Base-by-base conservation (phyloP, 1,284 basidiomycete species). In the Ceratobasidium sp. region DNA sequence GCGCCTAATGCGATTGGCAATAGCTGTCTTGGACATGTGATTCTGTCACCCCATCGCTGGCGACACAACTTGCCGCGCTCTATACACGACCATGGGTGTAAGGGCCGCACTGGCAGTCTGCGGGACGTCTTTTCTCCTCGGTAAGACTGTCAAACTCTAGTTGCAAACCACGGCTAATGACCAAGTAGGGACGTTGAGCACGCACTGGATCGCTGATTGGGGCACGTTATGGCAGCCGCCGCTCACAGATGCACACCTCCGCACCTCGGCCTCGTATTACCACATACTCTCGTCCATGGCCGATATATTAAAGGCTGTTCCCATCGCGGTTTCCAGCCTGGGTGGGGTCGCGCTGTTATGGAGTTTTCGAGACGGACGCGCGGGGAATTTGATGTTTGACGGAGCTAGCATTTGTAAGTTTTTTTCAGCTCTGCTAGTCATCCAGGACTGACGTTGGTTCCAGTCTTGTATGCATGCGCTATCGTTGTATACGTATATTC, bases 181-280 rank as follows among this genome's bases (percentile, higher is more conserved):
- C 43, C 43, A 2, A 29, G 56, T 82, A 94, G 93, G 93, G 69
- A 86, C 91, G 67, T 86, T 95, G 5, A 94, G 94, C 82, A 94
- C 92, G 25, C 91, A 95, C 82, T 95, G 93, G 93, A 94, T 93
- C 79, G 93, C 93, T 43, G 93, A 95, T 85, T 93, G 92, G 9
- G 85, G 93, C 71, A 94, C 93, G 44, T 86, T 95, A 56, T 95
- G 93, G 93, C 93, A 93, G 84, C 89, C 91, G 13, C 92, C 92
- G 66, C 87, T 92, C 79, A 92, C 92, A 11, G 92, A 94, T 80
- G 89, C 90, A 77, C 89, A 92, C 80, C 87, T 95, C 15, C 93
- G 92, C 90, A 91, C 89, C 4, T 90, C 93, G 2, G 93, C 92
- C 6, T 85, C 87, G 64, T 95, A 95, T 83, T 95, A 95, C 81